These are phyloP conservation scores for Sporopachydermia quercuum DNA, from an alignment of 805 yeast genomes.

Conservation along the genomic window DNA sequence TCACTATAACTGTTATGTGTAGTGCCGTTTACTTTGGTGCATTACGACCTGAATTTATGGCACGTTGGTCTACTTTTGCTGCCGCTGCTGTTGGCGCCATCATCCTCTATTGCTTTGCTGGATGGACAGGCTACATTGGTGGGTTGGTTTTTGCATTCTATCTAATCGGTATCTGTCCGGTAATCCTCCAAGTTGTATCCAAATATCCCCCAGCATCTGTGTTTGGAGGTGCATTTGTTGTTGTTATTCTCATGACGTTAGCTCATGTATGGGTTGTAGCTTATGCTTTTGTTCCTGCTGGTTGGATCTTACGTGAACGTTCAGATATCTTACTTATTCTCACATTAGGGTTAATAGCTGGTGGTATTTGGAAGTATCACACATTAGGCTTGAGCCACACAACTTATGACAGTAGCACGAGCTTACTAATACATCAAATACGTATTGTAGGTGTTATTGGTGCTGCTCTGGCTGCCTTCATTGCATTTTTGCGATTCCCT, in stretches of 20 bases:
- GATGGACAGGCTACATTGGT: slow-evolving; percentile 68
- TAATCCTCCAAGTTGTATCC: slow-evolving; percentile 41
- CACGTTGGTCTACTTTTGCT: slow-evolving; percentile 21
- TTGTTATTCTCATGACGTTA: slow-evolving; percentile 44
- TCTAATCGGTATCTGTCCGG: slow-evolving; percentile 43
- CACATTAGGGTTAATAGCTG: slow-evolving; percentile 36
- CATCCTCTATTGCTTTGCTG: slow-evolving; percentile 33
- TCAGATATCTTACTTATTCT: slow-evolving; percentile 55
- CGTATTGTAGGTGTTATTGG: slow-evolving; percentile 12
- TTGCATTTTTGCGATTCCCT: slow-evolving; percentile 43
- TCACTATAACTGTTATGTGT: slow-evolving; percentile 41
- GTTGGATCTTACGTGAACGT: slow-evolving; percentile 75
- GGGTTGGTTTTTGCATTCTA: slow-evolving; percentile 50
- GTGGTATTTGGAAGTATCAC: slow-evolving; percentile 30
- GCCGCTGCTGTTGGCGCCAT: slow-evolving; percentile 35
- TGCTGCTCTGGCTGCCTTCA: slow-evolving; percentile 30
- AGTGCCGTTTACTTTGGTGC: slow-evolving; percentile 39
- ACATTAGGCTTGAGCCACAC: not conserved
- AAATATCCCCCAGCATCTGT: slow-evolving; percentile 36
- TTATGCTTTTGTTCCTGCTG: slow-evolving; percentile 95
- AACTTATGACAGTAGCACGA: not conserved
- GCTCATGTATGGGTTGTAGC: slow-evolving; percentile 97
- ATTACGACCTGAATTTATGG: slow-evolving; percentile 13
- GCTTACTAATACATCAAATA: not conserved
- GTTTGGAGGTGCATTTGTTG: slow-evolving; percentile 24